Conservation (phyloP, 768 basidiomycete species). For the Postia placenta region DNA sequence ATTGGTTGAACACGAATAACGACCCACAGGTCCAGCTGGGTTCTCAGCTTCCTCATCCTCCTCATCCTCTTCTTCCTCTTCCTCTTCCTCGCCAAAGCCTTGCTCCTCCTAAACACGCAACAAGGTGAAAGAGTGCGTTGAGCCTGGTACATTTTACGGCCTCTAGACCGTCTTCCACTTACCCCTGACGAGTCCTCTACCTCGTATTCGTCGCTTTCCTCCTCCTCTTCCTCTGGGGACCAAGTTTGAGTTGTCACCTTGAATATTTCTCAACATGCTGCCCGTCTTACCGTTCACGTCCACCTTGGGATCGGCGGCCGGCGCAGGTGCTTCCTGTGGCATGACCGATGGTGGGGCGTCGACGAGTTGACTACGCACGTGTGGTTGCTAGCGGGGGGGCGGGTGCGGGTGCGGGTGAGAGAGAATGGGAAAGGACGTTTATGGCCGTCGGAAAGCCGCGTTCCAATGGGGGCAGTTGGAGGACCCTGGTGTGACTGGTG, state of each 20-base stretch:
- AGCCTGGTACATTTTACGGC: too few relatives aligned
- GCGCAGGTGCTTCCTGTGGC: conserved; percentile 8
- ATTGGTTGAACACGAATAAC: too few relatives aligned
- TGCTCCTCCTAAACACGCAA: neutral
- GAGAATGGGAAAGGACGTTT: neutral
- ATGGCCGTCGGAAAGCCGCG: neutral
- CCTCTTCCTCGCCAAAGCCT: conserved; percentile 14
- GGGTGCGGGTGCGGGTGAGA: neutral
- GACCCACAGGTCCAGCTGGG: conserved; percentile 12
- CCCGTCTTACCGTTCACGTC: conserved; percentile 16
- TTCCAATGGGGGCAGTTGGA: conserved; percentile 5
- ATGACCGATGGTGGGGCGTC: neutral
- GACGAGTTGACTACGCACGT: neutral
- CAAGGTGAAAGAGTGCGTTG: too few relatives aligned
- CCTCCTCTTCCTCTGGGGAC: too few relatives aligned
- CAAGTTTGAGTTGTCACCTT: too few relatives aligned
- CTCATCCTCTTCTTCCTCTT: conserved; percentile 18
- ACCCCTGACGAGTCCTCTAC: too few relatives aligned
- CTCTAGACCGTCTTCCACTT: too few relatives aligned
- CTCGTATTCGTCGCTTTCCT: conserved; percentile 27
- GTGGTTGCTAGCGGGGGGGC: neutral
- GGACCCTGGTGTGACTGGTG: conserved; percentile 15
- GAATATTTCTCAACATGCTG: too few relatives aligned
- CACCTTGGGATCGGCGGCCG: conserved; percentile 10
- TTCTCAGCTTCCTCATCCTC: conserved; percentile 19